Base-by-base conservation (phyloP, 2,329 filamentous ascomycete genomes). In the Ceratocystiopsis sp. region DNA sequence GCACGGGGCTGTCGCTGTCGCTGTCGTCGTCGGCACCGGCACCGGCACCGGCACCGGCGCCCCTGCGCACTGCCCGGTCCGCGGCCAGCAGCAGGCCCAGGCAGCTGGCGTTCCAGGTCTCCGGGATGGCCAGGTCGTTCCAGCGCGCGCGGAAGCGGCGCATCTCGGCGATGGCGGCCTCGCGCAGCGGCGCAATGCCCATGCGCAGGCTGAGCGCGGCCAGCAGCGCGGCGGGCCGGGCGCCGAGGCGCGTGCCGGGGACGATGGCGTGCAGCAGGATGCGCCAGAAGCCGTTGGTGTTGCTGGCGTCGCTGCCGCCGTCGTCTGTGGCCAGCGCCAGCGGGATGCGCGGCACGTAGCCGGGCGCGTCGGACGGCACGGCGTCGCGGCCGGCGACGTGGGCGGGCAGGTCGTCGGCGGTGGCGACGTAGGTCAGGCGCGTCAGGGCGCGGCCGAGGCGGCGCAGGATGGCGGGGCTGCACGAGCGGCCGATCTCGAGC, bases 231-330 rank as follows among this genome's bases (percentile, higher is more conserved):
- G 65, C 62, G 0, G 66, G 61, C 3, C 67, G 65, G 2, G 58
- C 50, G 0, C 59, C 56, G 12, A 71, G 51, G 57, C 61, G 62
- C 0, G 67, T 71, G 0, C 67, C 67, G 0, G 67, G 65, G 4
- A 69, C 54, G 4, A 71, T 59, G 3, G 61, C 47, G 41, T 71
- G 68, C 1, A 71, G 55, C 5, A 71, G 53, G 1, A 68, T 51
- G 51, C 62, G 64, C 66, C 66, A 71, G 49, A 71, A 69, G 42
- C n/a, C n/a, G n/a, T n/a, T n/a, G n/a, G n/a, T n/a, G n/a, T n/a
- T n/a, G n/a, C n/a, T n/a, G n/a, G n/a, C n/a, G n/a, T n/a, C n/a
- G n/a, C n/a, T n/a, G n/a, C n/a, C n/a, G n/a, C n/a, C n/a, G n/a
- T n/a, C n/a, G 55, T 53, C 32, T 57, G 50, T 47, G 0, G 60